These are phyloP conservation scores for Apiotrichum domesticum DNA, from an alignment of 1,284 basidiomycete genomes.

Conservation along the genomic window DNA sequence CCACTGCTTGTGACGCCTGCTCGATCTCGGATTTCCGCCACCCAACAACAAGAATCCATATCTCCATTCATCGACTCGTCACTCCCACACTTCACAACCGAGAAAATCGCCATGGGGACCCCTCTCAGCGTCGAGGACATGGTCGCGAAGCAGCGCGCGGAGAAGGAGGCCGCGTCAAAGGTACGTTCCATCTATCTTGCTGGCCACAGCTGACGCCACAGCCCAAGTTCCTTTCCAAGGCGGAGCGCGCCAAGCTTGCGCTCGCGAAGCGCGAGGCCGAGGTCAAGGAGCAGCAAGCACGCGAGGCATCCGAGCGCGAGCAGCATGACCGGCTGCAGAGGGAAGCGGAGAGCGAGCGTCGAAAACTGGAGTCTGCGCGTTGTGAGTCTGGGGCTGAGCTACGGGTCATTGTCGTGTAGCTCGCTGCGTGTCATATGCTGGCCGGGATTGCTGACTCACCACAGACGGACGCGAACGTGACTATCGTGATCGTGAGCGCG, in stretches of 20 bases:
- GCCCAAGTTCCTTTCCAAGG: constrained; percentile 84
- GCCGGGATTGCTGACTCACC: neutral
- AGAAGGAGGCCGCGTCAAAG: constrained; percentile 82
- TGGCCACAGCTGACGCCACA: constrained; percentile 35
- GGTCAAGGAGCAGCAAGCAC: constrained; percentile 55
- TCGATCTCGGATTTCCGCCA: neutral
- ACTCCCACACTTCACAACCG: too few relatives aligned
- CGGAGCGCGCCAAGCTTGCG: constrained; percentile 78
- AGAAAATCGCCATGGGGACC: constrained; percentile 4
- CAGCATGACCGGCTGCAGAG: constrained; percentile 66
- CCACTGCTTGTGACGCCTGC: too few relatives aligned
- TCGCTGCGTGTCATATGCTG: constrained; percentile 26
- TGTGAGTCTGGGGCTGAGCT: neutral
- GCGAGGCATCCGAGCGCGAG: constrained; percentile 56
- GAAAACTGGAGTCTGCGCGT: constrained; percentile 41
- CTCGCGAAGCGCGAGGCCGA: constrained; percentile 77
- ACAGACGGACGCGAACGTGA: constrained; percentile 6
- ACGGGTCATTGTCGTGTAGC: too few relatives aligned
- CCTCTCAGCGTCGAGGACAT: constrained; percentile 61
- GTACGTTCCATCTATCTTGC: constrained; percentile 47
- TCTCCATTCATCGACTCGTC: too few relatives aligned
- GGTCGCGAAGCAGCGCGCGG: constrained; percentile 74
- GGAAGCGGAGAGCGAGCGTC: constrained; percentile 63
- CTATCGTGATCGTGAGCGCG: constrained; percentile 5
- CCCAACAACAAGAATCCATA: neutral